phyloP scores from a whole-genome alignment of 2,329 filamentous ascomycete genomes.

The Graphiopsis chlorocephala region DNA sequence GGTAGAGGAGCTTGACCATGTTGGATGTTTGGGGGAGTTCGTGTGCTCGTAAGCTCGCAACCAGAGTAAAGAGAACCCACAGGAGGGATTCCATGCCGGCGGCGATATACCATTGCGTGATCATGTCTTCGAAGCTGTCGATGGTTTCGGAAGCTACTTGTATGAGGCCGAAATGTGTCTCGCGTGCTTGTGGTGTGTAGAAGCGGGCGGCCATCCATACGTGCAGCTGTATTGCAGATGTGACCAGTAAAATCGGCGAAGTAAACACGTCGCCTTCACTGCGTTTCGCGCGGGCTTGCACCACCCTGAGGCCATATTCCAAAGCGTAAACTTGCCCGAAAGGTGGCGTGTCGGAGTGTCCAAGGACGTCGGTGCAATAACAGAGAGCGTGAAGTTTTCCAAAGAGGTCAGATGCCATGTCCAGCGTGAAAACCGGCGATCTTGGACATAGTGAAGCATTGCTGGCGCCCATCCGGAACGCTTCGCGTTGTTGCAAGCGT shows the following conservation, averaged over 20 bases:
- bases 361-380: constrained; percentile 3
- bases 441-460: constrained; percentile 11
- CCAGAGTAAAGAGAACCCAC: constrained; percentile 8
- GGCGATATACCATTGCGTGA: constrained; percentile 14
- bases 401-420: constrained; percentile 12
- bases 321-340: constrained; percentile 13
- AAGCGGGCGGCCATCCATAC: constrained; percentile 14
- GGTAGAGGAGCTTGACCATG: constrained; percentile 1
- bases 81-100: constrained; percentile 7
- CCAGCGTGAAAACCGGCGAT: constrained; percentile 5
- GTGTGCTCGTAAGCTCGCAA: constrained; percentile 6
- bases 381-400: constrained; percentile 13
- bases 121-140: constrained; percentile 8
- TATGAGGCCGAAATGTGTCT: constrained; percentile 10
- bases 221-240: constrained; percentile 10
- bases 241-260: constrained; percentile 4
- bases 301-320: constrained; percentile 9
- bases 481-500: constrained; percentile 5
- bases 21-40: constrained; percentile 1
- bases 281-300: constrained; percentile 9
- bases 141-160: background rate
- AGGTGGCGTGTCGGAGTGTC: background rate
- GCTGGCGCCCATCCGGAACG: background rate
- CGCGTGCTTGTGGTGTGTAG: constrained; percentile 11
- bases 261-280: constrained; percentile 5